Evolutionary conservation across 2,329 filamentous ascomycete genomes (phyloP), one percentile per base, ranked within the genome.

Genomic region (Camillea tinctor): DNA sequence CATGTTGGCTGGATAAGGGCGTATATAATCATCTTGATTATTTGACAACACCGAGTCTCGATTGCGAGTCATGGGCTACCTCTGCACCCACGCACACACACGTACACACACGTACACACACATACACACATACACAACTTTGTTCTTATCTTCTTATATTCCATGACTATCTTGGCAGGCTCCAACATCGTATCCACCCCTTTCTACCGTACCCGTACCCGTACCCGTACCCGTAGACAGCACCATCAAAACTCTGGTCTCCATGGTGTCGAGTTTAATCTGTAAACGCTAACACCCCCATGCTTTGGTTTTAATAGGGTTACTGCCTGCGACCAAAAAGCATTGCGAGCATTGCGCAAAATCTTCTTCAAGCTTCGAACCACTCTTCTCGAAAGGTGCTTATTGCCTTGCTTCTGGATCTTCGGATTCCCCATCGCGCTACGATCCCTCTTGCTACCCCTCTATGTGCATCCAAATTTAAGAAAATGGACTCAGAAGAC

Each of bases 401-500:
- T 23, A 26, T 15, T 54, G 51, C 50, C 44, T 58, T 62, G 54
- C 44, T 55, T 52, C 54, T 26, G 54, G 50, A 50, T 54, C 24
- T n/a, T 52, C 54, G n/a, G 36, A 22, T 55, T 56, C 60, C 50
- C 51, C 59, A 62, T 58, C 22, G 23, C 56, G 57, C 50, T 17
- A 22, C 54, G 17, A 30, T 11, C 26, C 26, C 57, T 57, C 26
- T 55, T 54, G 2, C 26, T 52, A 50, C 21, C 59, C 52, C 20
- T 65, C 58, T 66, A 85, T 85, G 82, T 77, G 79, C 82, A 70
- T 75, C 66, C 74, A 76, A 72, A 73, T 69, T 77, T 82, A 64
- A 24, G 78, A 83, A 77, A 70, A 95, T 93, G 90, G 88, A 92
- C 81, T 92, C 90, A 77, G 91, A 94, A 88, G 90, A 95, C 88